Evolutionary conservation across 176 grass and related monocot species (phyloP).

Genomic region (Zoysia japonica): DNA sequence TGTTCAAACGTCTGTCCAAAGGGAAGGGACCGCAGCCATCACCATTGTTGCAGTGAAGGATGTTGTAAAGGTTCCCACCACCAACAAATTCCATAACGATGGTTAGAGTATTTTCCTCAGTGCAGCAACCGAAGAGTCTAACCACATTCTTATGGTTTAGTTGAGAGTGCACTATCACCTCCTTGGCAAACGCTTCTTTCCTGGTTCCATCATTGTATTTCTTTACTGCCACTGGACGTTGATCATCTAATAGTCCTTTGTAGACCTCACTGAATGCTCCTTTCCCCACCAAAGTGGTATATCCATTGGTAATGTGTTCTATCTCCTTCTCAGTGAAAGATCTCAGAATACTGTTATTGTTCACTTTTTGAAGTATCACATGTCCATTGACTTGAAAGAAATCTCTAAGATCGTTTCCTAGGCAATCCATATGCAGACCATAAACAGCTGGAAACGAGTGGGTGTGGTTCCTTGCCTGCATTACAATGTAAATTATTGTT

Average conservation of each 20-base stretch:
- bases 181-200: neutral
- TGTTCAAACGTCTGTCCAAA: neutral
- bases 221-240: neutral
- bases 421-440: no score
- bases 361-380: neutral
- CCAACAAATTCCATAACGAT: conserved; percentile 3
- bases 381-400: neutral
- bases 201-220: neutral
- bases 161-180: conserved; percentile 19
- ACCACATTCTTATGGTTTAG: conserved; percentile 21
- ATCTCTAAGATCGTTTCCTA: neutral
- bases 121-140: neutral
- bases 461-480: no score
- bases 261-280: neutral
- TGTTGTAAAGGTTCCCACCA: neutral
- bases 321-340: neutral
- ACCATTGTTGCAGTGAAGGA: neutral
- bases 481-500: no score
- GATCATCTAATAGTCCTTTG: neutral
- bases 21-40: neutral
- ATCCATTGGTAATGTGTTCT: conserved; percentile 1
- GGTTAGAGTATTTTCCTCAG: neutral
- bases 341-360: neutral
- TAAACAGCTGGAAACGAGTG: no score
- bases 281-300: neutral